Percentiles rank a stretch among this genome's conserved stretches.
These are phyloP conservation scores for Umbelopsis sp. DNA, from an alignment of 192 early-diverging fungal genomes.

Conservation along the genomic window DNA sequence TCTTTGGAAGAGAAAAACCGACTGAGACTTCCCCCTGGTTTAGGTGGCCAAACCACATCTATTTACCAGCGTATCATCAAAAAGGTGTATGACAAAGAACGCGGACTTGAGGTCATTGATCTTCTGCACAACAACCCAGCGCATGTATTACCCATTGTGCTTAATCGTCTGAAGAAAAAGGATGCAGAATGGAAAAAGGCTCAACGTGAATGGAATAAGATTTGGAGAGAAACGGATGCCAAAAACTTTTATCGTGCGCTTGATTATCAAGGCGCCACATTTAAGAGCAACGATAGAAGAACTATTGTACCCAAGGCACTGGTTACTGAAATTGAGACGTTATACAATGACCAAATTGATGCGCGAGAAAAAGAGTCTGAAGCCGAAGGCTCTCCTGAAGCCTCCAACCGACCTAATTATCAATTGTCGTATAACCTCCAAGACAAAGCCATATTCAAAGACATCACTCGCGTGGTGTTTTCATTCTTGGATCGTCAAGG, in stretches of 20 bases:
- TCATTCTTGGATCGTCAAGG: conserved; percentile 69
- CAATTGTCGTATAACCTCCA: conserved; percentile 84
- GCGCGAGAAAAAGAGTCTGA: conserved; percentile 13
- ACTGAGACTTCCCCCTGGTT: conserved; percentile 72
- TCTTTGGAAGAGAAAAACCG: conserved; percentile 71
- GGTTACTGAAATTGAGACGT: conserved; percentile 79
- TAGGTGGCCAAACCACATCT: conserved; percentile 82
- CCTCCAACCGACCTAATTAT: conserved; percentile 42
- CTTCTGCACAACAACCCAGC: conserved; percentile 89
- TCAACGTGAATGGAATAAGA: conserved; percentile 92
- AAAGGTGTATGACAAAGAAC: conserved; percentile 89
- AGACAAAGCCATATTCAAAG: conserved; percentile 75
- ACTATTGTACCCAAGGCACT: conserved; percentile 75
- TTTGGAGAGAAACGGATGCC: conserved; percentile 92
- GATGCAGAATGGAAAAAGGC: conserved; percentile 96
- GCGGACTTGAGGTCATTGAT: conserved; percentile 87
- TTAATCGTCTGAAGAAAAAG: conserved; percentile 95
- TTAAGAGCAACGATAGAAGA: conserved; percentile 86
- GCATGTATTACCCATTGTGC: conserved; percentile 87
- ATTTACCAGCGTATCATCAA: conserved; percentile 90
- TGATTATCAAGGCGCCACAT: conserved; percentile 90
- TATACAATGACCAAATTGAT: conserved; percentile 16
- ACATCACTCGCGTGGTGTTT: conserved; percentile 76
- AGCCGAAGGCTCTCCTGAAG: not conserved
- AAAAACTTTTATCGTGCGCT: conserved; percentile 93